Base-by-base conservation (phyloP, 169 alveolate genomes). In the Cryptosporidium parvum region DNA sequence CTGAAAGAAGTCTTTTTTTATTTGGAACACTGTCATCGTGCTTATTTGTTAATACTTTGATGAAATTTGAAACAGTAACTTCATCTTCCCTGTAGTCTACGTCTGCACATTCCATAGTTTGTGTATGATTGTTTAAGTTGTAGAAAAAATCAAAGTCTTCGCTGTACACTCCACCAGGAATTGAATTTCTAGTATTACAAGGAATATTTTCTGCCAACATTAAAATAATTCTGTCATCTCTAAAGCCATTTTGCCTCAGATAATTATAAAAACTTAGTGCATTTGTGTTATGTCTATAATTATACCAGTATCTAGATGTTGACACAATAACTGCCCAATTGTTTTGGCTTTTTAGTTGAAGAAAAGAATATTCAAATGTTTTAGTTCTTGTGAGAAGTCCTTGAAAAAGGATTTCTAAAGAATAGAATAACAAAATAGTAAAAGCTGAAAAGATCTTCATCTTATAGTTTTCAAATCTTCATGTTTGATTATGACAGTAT, bases 261-360 rank as follows among this genome's bases (percentile, higher is more conserved):
- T 91, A 89, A 72, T 92, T 91, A 70, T 96, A 96, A 85, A 94
- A 87, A 35, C 94, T 84, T n/a, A 96, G 85, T n/a, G 96, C 95
- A 58, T 96, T 96, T 61, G 95, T 93, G 9, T 95, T 92, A 85
- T 96, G 98, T 65, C 98, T 93, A 92, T 95, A 96, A 89, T 96
- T 96, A 86, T 93, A 94, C 93, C 94, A 95, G 86, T 91, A 95
- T 80, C 95, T 95, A n/a, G 97, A 95, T 21, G 97, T 93, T 75
- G 93, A 92, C 16, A 95, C 92, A 16, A 96, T 85, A 51, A 96
- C 94, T 35, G 97, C 97, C 95, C 96, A 91, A 85, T 93, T 92
- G 52, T 93, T 62, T 10, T 62, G 35, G 18, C 16, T 31, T 65
- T 2, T 26, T 65, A 31, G n/a, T 33, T 84, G 21, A 62, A 18